Conservation (phyloP, 306 rosid species). For the Quercus agrifolia region DNA sequence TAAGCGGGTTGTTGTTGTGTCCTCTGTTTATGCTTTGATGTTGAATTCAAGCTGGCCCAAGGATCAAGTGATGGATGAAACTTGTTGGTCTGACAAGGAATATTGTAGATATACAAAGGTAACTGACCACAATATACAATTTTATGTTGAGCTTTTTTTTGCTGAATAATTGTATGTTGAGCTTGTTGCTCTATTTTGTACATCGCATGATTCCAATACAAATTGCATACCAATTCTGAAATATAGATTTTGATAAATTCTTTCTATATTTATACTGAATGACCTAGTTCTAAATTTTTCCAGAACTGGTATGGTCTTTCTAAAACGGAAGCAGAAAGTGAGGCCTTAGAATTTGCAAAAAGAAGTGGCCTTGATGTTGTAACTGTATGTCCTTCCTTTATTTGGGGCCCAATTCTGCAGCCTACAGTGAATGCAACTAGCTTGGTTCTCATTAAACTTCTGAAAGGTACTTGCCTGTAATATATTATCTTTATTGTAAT, state of each 20-base stretch:
- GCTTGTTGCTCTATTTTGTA: neutral
- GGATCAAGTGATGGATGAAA: conserved; percentile 38
- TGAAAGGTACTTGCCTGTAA: conserved; percentile 40
- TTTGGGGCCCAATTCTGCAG: conserved; percentile 61
- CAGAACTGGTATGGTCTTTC: conserved; percentile 80
- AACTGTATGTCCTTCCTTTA: conserved; percentile 47
- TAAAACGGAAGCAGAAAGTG: conserved; percentile 76
- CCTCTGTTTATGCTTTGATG: conserved; percentile 28
- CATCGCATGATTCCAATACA: neutral
- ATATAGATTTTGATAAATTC: too few species aligned
- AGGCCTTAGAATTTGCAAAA: conserved; percentile 53
- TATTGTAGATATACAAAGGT: conserved; percentile 39
- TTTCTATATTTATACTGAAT: neutral
- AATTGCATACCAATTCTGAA: too few species aligned
- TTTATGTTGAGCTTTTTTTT: neutral
- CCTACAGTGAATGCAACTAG: conserved; percentile 58
- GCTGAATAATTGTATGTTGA: neutral
- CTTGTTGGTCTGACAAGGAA: conserved; percentile 46
- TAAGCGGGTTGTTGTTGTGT: conserved; percentile 39
- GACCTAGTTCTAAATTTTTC: conserved; percentile 4
- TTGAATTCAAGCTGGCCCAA: conserved; percentile 35
- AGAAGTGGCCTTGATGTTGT: conserved; percentile 50
- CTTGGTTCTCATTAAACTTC: conserved; percentile 42
- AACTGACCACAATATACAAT: neutral
- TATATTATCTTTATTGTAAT: conserved; percentile 2